Percentiles rank a stretch among this genome's conserved stretches.
Conservation (phyloP, 768 basidiomycete species). For the Mycena pura region DNA sequence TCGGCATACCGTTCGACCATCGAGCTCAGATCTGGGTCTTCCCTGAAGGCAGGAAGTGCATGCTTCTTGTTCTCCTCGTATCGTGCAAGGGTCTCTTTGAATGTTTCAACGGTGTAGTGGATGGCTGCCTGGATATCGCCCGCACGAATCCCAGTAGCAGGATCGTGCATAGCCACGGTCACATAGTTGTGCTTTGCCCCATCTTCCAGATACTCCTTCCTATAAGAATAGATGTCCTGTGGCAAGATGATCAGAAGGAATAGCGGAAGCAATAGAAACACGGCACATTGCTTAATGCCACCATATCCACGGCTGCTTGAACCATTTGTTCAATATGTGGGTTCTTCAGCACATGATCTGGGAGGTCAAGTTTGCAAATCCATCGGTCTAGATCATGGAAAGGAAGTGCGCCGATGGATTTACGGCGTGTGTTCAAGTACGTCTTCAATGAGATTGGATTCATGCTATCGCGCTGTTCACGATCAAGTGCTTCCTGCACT, state of each 20-base stretch:
- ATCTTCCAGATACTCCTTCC: conserved; percentile 31
- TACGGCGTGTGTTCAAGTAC: conserved; percentile 26
- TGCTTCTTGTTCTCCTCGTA: conserved; percentile 17
- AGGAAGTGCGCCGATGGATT: conserved; percentile 23
- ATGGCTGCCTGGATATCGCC: conserved; percentile 29
- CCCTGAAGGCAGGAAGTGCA: conserved; percentile 16
- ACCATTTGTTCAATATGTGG: conserved; percentile 23
- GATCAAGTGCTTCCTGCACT: conserved; percentile 30
- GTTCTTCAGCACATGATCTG: conserved; percentile 17
- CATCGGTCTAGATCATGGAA: conserved; percentile 27
- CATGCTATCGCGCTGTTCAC: conserved; percentile 15
- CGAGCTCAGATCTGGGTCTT: neutral
- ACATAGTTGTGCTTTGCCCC: conserved; percentile 32
- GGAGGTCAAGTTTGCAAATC: conserved; percentile 24
- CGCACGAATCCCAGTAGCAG: conserved; percentile 10
- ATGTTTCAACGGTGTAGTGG: conserved; percentile 24
- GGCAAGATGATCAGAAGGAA: neutral
- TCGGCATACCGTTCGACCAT: conserved; percentile 23
- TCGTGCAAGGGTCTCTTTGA: conserved; percentile 14
- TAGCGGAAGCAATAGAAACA: neutral
- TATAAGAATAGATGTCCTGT: conserved; percentile 34
- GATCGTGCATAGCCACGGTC: conserved; percentile 32
- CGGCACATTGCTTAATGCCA: conserved; percentile 27
- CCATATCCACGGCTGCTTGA: conserved; percentile 23
- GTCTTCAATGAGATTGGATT: conserved; percentile 21